These are phyloP conservation scores for Penicillium glabrum DNA, from an alignment of 2,329 filamentous ascomycete species.

Conservation along the genomic window DNA sequence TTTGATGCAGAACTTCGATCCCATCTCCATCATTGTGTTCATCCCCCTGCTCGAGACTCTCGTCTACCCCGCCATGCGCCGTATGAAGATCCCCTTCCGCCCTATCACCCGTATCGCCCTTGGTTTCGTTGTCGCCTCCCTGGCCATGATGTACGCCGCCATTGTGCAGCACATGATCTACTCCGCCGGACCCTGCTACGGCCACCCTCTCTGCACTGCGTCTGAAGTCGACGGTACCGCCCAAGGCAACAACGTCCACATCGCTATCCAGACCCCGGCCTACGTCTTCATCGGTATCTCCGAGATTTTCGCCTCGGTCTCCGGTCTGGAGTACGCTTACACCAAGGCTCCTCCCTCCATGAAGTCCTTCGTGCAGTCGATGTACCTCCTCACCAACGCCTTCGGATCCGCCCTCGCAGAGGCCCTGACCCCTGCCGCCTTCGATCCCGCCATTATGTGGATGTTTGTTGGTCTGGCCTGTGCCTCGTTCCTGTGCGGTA, in stretches of 20 bases:
- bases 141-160: conserved; percentile 64
- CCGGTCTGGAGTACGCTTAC: conserved; percentile 70
- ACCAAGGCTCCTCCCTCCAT: conserved; percentile 70
- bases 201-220: conserved; percentile 35
- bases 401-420: conserved; percentile 61
- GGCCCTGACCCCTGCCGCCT: conserved; percentile 59
- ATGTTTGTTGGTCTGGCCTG: conserved; percentile 62
- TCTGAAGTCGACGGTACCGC: conserved; percentile 32
- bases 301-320: conserved; percentile 65
- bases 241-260: conserved; percentile 44
- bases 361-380: conserved; percentile 61
- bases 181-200: conserved; percentile 53
- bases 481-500: conserved; percentile 50
- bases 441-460: conserved; percentile 66
- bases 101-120: conserved; percentile 74
- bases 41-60: conserved; percentile 69
- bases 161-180: conserved; percentile 59
- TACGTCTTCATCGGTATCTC: conserved; percentile 49
- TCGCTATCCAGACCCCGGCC: conserved; percentile 46
- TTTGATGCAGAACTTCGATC: conserved; percentile 72
- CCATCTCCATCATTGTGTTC: conserved; percentile 72
- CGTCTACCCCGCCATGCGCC: conserved; percentile 68
- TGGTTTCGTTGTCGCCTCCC: conserved; percentile 66
- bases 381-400: conserved; percentile 60
- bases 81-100: conserved; percentile 64